These are phyloP conservation scores for Adiantum capillusveneris DNA, from an alignment of 75 land plant genomes.

Conservation along the genomic window DNA sequence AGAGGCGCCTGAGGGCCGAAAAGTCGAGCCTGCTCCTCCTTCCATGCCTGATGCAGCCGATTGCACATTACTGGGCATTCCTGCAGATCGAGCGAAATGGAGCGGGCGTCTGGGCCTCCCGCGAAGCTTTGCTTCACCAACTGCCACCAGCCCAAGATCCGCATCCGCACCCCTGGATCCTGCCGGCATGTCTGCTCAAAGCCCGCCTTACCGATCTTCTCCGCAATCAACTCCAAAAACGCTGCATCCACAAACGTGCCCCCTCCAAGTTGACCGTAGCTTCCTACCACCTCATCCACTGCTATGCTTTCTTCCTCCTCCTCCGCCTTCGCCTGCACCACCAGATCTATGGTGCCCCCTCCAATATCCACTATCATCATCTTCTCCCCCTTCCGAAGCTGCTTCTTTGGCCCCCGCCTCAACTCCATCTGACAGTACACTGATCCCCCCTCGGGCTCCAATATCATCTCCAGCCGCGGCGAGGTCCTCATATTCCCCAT, in stretches of 20 bases:
- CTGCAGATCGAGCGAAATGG: too few relatives aligned
- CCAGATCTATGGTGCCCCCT: slow-evolving; percentile 28
- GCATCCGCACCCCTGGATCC: neutral
- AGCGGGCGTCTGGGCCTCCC: too few relatives aligned
- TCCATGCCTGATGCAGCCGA: too few relatives aligned
- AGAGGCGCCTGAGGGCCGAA: too few relatives aligned
- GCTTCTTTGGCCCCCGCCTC: slow-evolving; percentile 5
- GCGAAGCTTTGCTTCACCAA: too few relatives aligned
- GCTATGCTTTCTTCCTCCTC: neutral
- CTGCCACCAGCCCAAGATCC: too few relatives aligned
- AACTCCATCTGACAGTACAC: slow-evolving; percentile 11
- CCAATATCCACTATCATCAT: slow-evolving; percentile 23
- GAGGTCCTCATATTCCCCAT: slow-evolving; percentile 3
- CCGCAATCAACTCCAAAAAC: slow-evolving; percentile 8
- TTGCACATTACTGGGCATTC: too few relatives aligned
- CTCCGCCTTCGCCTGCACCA: slow-evolving; percentile 15
- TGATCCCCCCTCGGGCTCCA: slow-evolving; percentile 28
- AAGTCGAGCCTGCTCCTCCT: too few relatives aligned
- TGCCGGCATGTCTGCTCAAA: neutral
- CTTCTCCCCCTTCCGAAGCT: slow-evolving; percentile 13
- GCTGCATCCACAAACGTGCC: slow-evolving; percentile 17
- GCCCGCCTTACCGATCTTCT: slow-evolving; percentile 12
- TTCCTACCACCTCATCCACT: slow-evolving; percentile 6
- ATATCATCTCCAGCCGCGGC: slow-evolving; percentile 5
- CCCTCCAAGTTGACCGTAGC: slow-evolving; percentile 13